Evolutionary conservation across 176 grass and related monocot genomes (phyloP), one percentile per base, ranked within the genome.

Genomic region (Aegilops bicornis): DNA sequence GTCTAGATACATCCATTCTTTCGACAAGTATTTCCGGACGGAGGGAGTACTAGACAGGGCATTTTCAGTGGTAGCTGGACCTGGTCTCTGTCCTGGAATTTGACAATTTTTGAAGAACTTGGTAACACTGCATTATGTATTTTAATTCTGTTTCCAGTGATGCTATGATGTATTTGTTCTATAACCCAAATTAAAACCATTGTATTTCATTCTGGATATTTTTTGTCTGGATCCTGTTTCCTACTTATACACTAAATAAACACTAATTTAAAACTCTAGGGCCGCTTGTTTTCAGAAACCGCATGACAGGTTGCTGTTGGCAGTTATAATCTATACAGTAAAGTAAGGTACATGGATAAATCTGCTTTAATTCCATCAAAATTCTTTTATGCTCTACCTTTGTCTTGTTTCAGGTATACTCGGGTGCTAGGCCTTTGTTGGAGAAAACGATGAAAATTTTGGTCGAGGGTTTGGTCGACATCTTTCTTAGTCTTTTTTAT

Each of bases 391-490:
- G 10, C 25, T 83, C 5, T 69, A 42, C 29, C 77, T 70, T 36
- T 87, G 54, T 68, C 24, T 82, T 32, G 48, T 84, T 91, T 76
- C 83, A 99, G 97, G 90, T 99, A 20, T 99, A 93, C 66, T 87
- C 89, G 69, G 90, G 92, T 87, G 97, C 94, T 70, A 94, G 90
- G 85, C 97, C 97, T 91, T 90, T 99, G 87, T 78, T 99, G 85
- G 90, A 94, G 67, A 99, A 99, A 83, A 88, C 89, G 12, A 85
- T 97, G 89, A 87, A 84, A 84, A 93, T 96, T 88, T 88, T 99
- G 36, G 92, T 99, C 2, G 97, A 99, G 80, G 97, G 94, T 64
- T 91, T 99, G 83, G 88, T 99, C 4, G 97, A 99, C 78, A 96
- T 91, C 73, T 99, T 93, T 80, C 90, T 94, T 43, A 93, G 94